A percentile compares a stretch with the other conserved stretches of the same genome.
phyloP scores from a whole-genome alignment of 1,284 basidiomycete genomes.

The Naganishia sp. region DNA sequence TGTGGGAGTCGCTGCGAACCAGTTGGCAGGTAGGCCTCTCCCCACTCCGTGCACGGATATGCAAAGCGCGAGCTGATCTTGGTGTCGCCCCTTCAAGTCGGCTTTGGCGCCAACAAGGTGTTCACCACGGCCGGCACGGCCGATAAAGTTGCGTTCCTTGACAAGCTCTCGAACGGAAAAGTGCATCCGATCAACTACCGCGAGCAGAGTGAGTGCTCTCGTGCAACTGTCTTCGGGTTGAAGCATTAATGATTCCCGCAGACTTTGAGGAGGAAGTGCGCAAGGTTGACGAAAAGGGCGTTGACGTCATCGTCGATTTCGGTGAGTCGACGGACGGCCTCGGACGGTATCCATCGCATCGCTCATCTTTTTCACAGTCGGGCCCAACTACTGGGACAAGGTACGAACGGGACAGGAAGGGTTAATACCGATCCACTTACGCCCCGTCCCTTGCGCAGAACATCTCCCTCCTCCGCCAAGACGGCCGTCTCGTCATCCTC shows the following conservation, averaged over 20 bases:
- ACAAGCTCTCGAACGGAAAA: conserved; percentile 55
- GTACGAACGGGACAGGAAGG: conserved; percentile 1
- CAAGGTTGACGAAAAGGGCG: conserved; percentile 49
- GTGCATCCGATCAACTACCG: conserved; percentile 83
- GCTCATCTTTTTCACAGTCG: conserved; percentile 6
- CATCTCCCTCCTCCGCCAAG: conserved; percentile 70
- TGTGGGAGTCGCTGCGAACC: conserved; percentile 87
- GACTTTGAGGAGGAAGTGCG: conserved; percentile 58
- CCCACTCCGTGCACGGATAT: not conserved
- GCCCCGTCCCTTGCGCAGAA: conserved; percentile 60
- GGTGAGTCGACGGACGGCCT: conserved; percentile 63
- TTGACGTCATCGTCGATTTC: conserved; percentile 82
- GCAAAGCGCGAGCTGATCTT: conserved; percentile 36
- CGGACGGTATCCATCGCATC: not conserved
- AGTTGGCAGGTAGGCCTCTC: conserved; percentile 68
- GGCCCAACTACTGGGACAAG: conserved; percentile 36
- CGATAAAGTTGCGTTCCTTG: conserved; percentile 79
- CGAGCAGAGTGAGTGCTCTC: conserved; percentile 66
- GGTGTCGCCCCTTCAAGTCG: not conserved
- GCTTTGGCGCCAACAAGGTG: conserved; percentile 59
- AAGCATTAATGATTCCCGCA: not conserved
- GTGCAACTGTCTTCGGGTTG: too few species aligned
- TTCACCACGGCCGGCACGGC: conserved; percentile 81
- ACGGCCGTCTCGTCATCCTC: conserved; percentile 68
- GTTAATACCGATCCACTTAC: not conserved